A percentile compares a stretch with the other conserved stretches of the same genome.
Conservation (phyloP, 2,329 filamentous ascomycete genomes). For the Claviceps arundinis region DNA sequence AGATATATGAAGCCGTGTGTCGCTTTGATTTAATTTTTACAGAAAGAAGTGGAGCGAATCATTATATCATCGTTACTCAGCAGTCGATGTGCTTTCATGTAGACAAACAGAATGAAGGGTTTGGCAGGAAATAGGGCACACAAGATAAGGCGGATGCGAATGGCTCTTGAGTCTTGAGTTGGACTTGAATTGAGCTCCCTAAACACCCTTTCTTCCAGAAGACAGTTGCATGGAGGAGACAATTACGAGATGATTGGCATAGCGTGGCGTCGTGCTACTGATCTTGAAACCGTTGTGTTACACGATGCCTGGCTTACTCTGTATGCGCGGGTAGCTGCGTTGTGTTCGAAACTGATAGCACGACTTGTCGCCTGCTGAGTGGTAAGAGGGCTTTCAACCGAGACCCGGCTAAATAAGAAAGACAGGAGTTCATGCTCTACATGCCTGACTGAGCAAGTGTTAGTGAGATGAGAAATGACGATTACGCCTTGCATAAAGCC, state of each 20-base stretch:
- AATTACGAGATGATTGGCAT: constrained; percentile 5
- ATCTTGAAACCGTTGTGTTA: constrained; percentile 2
- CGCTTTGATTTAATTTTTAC: background rate
- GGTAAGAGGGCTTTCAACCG: background rate
- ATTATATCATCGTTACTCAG: background rate
- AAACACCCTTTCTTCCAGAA: background rate
- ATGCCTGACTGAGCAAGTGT: background rate
- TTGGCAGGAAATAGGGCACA: background rate
- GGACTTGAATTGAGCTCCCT: background rate
- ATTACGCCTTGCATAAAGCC: background rate
- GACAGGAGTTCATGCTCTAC: background rate
- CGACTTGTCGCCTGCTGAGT: background rate
- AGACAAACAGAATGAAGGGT: background rate
- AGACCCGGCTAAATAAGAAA: background rate
- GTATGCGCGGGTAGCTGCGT: background rate
- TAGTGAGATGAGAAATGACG: background rate
- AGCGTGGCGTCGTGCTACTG: constrained; percentile 1
- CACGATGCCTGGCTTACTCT: background rate
- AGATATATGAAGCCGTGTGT: background rate
- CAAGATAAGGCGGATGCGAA: background rate
- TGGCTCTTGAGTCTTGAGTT: background rate
- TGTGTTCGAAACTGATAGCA: constrained; percentile 16
- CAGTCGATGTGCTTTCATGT: background rate
- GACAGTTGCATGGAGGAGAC: background rate
- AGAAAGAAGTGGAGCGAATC: background rate